Conservation (phyloP, 2,329 filamentous ascomycete genomes). For the Alternaria gaisen region DNA sequence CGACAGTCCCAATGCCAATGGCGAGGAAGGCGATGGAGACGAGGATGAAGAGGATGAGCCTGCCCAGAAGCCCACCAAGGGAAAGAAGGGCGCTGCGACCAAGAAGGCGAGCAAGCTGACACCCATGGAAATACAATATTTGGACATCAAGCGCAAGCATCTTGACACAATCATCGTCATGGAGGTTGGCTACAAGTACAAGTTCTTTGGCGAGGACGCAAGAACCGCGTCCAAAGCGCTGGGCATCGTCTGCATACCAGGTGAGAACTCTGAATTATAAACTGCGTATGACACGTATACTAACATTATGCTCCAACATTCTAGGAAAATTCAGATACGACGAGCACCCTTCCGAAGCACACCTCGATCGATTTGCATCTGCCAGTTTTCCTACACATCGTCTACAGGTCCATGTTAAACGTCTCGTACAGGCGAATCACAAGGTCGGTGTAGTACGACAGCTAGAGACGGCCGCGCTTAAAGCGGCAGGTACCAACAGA, state of each 20-base stretch:
- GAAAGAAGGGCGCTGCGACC: conserved; percentile 58
- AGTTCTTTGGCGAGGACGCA: conserved; percentile 96
- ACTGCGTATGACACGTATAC: background rate
- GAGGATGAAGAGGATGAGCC: conserved; percentile 65
- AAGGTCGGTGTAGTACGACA: conserved; percentile 97
- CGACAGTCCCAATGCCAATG: conserved; percentile 62
- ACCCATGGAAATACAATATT: conserved; percentile 90
- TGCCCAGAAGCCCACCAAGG: conserved; percentile 60
- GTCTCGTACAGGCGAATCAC: conserved; percentile 88
- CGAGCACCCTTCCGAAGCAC: conserved; percentile 84
- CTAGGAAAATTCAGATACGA: conserved; percentile 85
- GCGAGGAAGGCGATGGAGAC: conserved; percentile 64
- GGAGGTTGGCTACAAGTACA: conserved; percentile 97
- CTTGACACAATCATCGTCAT: conserved; percentile 90
- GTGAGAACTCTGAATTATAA: background rate
- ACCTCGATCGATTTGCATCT: conserved; percentile 90
- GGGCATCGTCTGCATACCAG: conserved; percentile 95
- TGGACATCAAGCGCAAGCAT: conserved; percentile 92
- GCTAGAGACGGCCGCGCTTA: conserved; percentile 92
- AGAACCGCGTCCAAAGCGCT: conserved; percentile 87
- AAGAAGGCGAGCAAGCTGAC: conserved; percentile 88
- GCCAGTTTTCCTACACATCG: conserved; percentile 95
- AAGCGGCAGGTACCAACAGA: conserved; percentile 92
- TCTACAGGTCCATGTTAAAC: conserved; percentile 90
- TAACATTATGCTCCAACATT: conserved; percentile 80